phyloP scores from a whole-genome alignment of 108 stramenopile species.

The Skeletonema grethae region DNA sequence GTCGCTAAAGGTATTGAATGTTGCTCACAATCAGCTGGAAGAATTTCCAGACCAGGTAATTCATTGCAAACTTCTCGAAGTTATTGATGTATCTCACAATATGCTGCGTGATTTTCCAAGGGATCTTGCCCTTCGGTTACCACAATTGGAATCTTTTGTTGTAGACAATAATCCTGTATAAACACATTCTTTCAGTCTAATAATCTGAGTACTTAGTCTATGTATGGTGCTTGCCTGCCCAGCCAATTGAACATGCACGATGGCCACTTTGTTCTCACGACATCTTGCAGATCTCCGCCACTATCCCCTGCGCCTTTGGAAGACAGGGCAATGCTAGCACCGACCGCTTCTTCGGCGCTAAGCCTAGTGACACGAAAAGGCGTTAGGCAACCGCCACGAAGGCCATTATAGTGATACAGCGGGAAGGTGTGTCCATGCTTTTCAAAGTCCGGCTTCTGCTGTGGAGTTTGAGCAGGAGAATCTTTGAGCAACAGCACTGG shows the following conservation, averaged over 20 bases:
- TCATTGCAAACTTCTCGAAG: constrained; percentile 25
- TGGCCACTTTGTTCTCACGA: constrained; percentile 75
- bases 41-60: constrained; percentile 20
- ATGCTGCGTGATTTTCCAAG: constrained; percentile 25
- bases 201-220: constrained; percentile 39
- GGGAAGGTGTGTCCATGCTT: constrained; percentile 48
- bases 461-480: not conserved
- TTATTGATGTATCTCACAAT: constrained; percentile 49
- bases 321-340: constrained; percentile 67
- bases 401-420: constrained; percentile 81
- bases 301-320: constrained; percentile 11
- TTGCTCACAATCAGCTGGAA: constrained; percentile 33
- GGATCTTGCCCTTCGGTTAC: constrained; percentile 40
- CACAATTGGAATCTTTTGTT: constrained; percentile 37
- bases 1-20: constrained; percentile 31
- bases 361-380: constrained; percentile 67
- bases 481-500: not conserved
- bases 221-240: constrained; percentile 55
- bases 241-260: constrained; percentile 69
- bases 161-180: constrained; percentile 41
- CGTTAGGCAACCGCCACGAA: constrained; percentile 68
- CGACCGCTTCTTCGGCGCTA: constrained; percentile 75
- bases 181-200: not conserved
- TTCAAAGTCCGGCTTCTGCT: constrained; percentile 37
- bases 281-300: constrained; percentile 60